Evolutionary conservation across 2,329 filamentous ascomycete species (phyloP).

Genomic region (Pseudogymnoascus sp.): DNA sequence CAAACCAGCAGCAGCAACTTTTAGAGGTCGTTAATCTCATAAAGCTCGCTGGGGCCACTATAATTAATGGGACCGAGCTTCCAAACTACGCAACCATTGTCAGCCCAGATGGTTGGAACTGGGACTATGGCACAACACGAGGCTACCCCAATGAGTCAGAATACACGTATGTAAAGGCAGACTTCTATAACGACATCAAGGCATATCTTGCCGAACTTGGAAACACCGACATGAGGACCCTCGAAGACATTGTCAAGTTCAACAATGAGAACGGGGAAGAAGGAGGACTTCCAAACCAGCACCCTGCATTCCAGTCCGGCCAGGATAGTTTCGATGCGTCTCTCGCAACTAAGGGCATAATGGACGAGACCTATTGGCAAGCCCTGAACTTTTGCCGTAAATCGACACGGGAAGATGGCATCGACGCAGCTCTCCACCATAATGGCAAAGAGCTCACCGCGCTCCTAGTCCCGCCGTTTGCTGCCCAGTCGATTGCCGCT

Average conservation of each 20-base stretch:
- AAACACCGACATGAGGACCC: background rate
- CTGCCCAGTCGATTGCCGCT: background rate
- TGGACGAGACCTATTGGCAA: conserved; percentile 35
- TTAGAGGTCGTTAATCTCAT: conserved; percentile 43
- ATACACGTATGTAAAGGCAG: background rate
- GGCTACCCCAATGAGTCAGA: conserved; percentile 43
- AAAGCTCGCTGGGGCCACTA: conserved; percentile 49
- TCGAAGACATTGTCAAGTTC: conserved; percentile 9
- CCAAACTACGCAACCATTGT: conserved; percentile 52
- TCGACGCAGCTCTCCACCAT: background rate
- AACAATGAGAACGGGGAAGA: background rate
- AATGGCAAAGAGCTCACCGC: too few species aligned
- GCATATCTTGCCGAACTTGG: background rate
- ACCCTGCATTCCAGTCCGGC: conserved; percentile 12
- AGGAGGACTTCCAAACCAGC: conserved; percentile 9
- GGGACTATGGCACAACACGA: conserved; percentile 53
- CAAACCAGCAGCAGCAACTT: conserved; percentile 45
- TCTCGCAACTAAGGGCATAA: conserved; percentile 47
- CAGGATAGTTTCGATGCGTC: conserved; percentile 34
- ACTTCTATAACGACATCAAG: conserved; percentile 6
- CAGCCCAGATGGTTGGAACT: conserved; percentile 58
- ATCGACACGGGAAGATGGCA: background rate
- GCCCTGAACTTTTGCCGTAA: background rate
- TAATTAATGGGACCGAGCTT: conserved; percentile 61
- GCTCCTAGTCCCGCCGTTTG: too few species aligned